Conservation (phyloP, 2,329 filamentous ascomycete genomes). For the Metarhizium guizhouense region DNA sequence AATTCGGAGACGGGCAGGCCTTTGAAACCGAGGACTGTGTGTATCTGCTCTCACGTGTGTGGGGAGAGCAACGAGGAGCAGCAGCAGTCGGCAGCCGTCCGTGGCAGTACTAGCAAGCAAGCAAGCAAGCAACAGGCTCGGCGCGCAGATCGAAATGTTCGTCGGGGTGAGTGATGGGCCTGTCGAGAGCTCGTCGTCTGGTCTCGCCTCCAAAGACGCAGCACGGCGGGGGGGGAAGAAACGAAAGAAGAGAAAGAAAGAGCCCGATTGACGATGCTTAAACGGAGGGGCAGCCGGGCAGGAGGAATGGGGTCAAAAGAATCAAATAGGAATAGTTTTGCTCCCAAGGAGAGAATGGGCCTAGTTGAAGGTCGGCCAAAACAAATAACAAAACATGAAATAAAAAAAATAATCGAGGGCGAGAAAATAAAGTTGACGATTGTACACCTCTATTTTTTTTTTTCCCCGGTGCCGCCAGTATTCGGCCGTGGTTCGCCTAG, state of each 20-base stretch:
- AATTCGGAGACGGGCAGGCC: background rate
- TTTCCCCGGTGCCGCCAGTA: background rate
- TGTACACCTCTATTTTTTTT: background rate
- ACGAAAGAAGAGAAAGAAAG: slow-evolving; percentile 4
- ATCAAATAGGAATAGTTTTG: background rate
- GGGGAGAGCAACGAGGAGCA: background rate
- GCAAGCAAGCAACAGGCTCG: background rate
- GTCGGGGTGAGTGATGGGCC: background rate
- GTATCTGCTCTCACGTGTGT: background rate
- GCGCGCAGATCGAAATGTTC: background rate
- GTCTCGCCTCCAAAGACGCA: background rate
- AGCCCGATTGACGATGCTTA: background rate
- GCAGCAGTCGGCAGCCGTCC: background rate
- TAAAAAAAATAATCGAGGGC: background rate
- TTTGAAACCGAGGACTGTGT: slow-evolving; percentile 1
- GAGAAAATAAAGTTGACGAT: background rate
- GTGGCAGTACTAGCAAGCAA: background rate
- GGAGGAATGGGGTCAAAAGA: background rate
- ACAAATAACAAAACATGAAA: background rate
- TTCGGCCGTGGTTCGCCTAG: background rate
- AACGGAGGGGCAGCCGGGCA: background rate
- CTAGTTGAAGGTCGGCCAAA: background rate
- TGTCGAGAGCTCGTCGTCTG: background rate
- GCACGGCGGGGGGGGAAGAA: background rate
- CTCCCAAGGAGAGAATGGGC: background rate